Percentiles rank a stretch among this genome's conserved stretches.
Conservation (phyloP, 805 yeast genomes). For the Wickerhamomyces chaumierensis region DNA sequence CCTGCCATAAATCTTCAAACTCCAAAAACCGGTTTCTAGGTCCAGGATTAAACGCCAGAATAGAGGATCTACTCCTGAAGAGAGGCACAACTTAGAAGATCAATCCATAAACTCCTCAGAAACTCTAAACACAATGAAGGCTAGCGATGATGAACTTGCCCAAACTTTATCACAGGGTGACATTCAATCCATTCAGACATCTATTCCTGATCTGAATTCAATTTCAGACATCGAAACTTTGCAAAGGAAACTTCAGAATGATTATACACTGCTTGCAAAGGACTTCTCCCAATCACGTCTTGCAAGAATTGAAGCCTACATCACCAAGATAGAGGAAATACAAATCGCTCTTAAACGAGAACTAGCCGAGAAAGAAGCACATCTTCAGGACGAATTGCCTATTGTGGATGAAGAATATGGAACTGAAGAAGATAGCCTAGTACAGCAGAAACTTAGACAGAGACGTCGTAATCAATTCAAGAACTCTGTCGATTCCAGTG, state of each 20-base stretch:
- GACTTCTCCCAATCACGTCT: constrained; percentile 21
- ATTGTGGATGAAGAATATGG: constrained; percentile 6
- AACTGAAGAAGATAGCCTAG: constrained; percentile 3
- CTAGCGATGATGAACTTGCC: too few species aligned
- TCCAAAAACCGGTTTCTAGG: neutral
- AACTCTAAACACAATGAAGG: too few species aligned
- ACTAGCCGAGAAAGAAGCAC: constrained; percentile 9
- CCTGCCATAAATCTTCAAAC: neutral
- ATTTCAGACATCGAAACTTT: constrained; percentile 11
- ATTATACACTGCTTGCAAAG: constrained; percentile 21
- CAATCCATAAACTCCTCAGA: too few species aligned
- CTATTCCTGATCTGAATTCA: neutral
- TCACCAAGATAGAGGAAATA: constrained; percentile 21
- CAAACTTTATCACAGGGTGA: neutral
- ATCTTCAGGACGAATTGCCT: constrained; percentile 11
- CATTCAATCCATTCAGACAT: neutral
- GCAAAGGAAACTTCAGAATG: constrained; percentile 18
- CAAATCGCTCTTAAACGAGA: constrained; percentile 16
- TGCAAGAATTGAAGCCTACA: constrained; percentile 21
- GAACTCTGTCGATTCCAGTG: neutral
- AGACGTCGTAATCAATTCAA: constrained; percentile 1
- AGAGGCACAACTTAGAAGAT: too few species aligned
- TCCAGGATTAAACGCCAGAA: neutral
- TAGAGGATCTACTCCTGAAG: neutral
- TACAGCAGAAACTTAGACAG: neutral